Evolutionary conservation across 2,329 filamentous ascomycete genomes (phyloP).

Genomic region (Biscogniauxia sp.): DNA sequence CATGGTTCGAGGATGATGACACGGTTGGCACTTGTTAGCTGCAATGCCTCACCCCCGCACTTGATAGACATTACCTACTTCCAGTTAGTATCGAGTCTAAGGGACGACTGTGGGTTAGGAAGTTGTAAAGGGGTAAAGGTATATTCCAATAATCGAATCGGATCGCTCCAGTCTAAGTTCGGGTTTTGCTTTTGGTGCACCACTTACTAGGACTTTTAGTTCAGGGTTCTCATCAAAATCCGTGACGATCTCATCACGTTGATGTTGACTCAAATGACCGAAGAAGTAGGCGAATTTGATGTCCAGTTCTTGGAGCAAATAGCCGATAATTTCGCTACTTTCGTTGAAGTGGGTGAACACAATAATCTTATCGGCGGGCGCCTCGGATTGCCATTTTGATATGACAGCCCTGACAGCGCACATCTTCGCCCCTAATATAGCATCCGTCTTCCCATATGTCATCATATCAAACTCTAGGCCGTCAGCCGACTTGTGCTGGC

Average conservation of each 20-base stretch:
- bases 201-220: conserved; percentile 5
- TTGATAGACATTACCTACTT: conserved; percentile 1
- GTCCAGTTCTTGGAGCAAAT: too few species aligned
- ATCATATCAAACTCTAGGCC: too few species aligned
- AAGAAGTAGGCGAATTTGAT: too few species aligned
- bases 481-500: not conserved
- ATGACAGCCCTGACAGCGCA: not conserved
- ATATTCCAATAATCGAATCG: too few species aligned
- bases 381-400: conserved; percentile 4
- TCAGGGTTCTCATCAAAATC: not conserved
- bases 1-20: conserved; percentile 5
- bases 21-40: conserved; percentile 8
- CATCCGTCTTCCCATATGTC: not conserved
- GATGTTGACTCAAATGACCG: too few species aligned
- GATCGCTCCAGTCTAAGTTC: too few species aligned
- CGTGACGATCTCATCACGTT: not conserved
- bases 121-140: too few species aligned
- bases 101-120: not conserved
- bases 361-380: conserved; percentile 6
- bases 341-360: conserved; percentile 3
- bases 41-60: conserved; percentile 1
- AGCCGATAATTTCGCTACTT: not conserved
- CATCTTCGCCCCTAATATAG: conserved; percentile 1
- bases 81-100: not conserved
- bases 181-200: too few species aligned